A percentile compares a stretch with the other conserved stretches of the same genome.
Evolutionary conservation across 257 asterid genomes (phyloP).

Genomic region (Ilex asprella): DNA sequence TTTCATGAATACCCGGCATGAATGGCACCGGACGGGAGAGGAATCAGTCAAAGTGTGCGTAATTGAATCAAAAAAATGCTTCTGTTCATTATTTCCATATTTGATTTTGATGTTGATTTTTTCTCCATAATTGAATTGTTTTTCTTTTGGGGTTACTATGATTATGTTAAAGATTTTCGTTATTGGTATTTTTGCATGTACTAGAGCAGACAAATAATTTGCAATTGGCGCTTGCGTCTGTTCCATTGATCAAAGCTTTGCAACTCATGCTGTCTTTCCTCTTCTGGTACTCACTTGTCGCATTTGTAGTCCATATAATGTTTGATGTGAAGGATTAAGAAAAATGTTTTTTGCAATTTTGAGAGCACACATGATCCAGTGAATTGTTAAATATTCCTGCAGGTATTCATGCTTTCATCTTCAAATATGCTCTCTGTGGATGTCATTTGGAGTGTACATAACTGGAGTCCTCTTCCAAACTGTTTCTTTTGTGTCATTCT

Average conservation of each 20-base stretch:
- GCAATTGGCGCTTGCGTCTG: slow-evolving; percentile 79
- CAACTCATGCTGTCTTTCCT: slow-evolving; percentile 73
- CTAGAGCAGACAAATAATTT: slow-evolving; percentile 64
- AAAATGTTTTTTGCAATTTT: too few species aligned
- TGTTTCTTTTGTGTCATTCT: slow-evolving; percentile 48
- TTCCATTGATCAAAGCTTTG: slow-evolving; percentile 72
- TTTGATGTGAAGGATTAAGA: too few species aligned
- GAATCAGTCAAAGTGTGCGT: neutral
- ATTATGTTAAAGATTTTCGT: neutral
- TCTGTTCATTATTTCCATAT: neutral
- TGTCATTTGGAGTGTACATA: slow-evolving; percentile 85
- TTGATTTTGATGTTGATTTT: neutral
- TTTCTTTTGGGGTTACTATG: neutral
- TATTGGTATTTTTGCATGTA: slow-evolving; percentile 18
- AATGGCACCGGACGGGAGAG: too few species aligned
- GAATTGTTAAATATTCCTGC: slow-evolving; percentile 7
- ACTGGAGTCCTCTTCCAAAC: slow-evolving; percentile 73
- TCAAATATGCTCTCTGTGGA: slow-evolving; percentile 72
- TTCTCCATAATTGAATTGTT: neutral
- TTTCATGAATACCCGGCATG: too few species aligned
- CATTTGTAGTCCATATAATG: too few species aligned
- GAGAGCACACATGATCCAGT: too few species aligned
- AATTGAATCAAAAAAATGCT: neutral
- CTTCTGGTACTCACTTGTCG: slow-evolving; percentile 50
- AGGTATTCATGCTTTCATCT: slow-evolving; percentile 70